A percentile compares a stretch with the other conserved stretches of the same genome.
Conservation (phyloP, 257 asterid species). For the Penstemon davidsonii region DNA sequence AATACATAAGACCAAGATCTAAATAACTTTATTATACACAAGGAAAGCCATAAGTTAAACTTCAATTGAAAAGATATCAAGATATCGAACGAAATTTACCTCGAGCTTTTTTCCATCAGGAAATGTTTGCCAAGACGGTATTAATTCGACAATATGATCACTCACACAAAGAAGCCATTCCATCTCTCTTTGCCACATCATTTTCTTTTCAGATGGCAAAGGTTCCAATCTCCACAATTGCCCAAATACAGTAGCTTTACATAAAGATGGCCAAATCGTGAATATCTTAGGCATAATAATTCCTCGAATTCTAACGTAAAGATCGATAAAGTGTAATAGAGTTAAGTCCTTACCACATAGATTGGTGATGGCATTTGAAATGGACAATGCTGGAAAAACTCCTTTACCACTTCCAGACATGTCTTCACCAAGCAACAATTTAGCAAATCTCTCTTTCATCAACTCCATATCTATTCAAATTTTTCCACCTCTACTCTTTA, state of each 20-base stretch:
- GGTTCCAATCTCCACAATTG: slow-evolving; percentile 97
- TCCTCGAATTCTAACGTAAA: neutral
- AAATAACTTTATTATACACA: neutral
- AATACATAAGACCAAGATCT: neutral
- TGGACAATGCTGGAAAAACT: slow-evolving; percentile 79
- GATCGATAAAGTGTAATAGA: neutral
- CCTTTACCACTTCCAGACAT: slow-evolving; percentile 99
- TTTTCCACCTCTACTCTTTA: neutral
- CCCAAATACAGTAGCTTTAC: slow-evolving; percentile 88
- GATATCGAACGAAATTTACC: slow-evolving; percentile 43
- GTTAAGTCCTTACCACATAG: slow-evolving; percentile 59
- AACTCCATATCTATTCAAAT: slow-evolving; percentile 60
- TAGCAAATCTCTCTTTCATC: slow-evolving; percentile 93
- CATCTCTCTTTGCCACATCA: slow-evolving; percentile 94
- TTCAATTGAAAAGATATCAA: neutral
- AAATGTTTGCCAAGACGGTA: slow-evolving; percentile 76
- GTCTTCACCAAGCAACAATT: slow-evolving; percentile 93
- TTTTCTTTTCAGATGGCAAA: slow-evolving; percentile 63
- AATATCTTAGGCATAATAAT: neutral
- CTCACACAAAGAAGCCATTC: slow-evolving; percentile 83
- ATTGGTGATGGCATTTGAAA: slow-evolving; percentile 92
- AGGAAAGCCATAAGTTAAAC: neutral
- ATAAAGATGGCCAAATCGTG: neutral
- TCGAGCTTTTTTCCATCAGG: slow-evolving; percentile 80
- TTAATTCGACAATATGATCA: slow-evolving; percentile 76